phyloP scores from a whole-genome alignment of 257 asterid genomes.

The Fraxinus pennsylvanica region DNA sequence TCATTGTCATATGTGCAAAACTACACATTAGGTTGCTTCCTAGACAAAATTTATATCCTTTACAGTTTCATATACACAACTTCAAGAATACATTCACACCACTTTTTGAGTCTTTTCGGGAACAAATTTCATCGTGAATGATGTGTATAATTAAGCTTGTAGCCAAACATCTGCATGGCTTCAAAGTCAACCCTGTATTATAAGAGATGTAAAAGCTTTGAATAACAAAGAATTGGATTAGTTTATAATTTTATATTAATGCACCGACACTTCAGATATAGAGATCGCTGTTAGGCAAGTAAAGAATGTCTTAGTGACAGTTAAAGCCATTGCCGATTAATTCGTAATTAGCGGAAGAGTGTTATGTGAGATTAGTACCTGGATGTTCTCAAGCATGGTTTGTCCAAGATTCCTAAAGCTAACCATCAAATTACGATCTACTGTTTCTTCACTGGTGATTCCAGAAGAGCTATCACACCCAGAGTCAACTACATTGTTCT shows the following conservation, averaged over 20 bases:
- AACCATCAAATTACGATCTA: conserved; percentile 41
- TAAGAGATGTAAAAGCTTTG: no score
- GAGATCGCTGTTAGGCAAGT: background rate
- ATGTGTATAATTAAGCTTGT: no score
- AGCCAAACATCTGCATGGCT: no score
- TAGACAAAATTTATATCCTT: no score
- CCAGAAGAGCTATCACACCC: conserved; percentile 22
- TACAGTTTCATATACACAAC: no score
- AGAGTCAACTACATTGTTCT: conserved; percentile 8
- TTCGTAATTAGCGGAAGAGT: background rate
- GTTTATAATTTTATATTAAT: background rate
- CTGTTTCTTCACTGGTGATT: conserved; percentile 28
- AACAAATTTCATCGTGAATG: no score
- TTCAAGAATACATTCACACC: no score
- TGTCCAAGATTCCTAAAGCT: conserved; percentile 47
- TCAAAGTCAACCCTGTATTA: no score
- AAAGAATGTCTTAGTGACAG: background rate
- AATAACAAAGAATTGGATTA: background rate
- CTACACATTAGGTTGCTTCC: no score
- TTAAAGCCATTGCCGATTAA: background rate
- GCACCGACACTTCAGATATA: background rate
- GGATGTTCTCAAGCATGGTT: conserved; percentile 50
- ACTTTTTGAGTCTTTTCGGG: no score
- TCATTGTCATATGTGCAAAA: no score
- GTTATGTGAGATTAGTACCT: conserved; percentile 29